Conservation (phyloP, 805 yeast genomes). For the Lachancea waltii region DNA sequence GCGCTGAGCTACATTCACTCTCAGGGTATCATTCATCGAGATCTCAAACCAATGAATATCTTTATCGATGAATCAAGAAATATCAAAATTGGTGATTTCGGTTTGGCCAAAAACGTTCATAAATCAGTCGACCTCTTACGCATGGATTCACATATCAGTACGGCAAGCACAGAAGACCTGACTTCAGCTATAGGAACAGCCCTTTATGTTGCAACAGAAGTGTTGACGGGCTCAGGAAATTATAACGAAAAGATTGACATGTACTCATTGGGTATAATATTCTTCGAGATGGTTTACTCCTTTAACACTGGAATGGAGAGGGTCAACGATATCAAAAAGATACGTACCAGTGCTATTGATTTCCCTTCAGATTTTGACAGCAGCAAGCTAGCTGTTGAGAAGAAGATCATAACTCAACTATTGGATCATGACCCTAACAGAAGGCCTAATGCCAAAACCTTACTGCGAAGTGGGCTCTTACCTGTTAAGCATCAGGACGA, state of each 20-base stretch:
- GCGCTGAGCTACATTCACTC: conserved; percentile 88
- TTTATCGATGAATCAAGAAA: conserved; percentile 87
- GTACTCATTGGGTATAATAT: conserved; percentile 90
- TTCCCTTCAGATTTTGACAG: conserved; percentile 67
- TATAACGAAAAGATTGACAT: conserved; percentile 93
- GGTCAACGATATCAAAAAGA: conserved; percentile 56
- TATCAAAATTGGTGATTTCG: conserved; percentile 94
- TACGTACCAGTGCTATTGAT: conserved; percentile 52
- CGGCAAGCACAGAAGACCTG: conserved; percentile 52
- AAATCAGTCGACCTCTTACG: conserved; percentile 34
- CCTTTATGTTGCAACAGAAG: conserved; percentile 87
- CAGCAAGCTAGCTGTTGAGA: conserved; percentile 49
- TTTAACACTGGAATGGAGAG: conserved; percentile 94
- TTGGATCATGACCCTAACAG: conserved; percentile 71
- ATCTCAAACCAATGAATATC: conserved; percentile 90
- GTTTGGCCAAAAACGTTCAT: conserved; percentile 87
- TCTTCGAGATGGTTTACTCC: conserved; percentile 88
- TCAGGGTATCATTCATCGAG: conserved; percentile 92
- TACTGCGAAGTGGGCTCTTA: conserved; percentile 73
- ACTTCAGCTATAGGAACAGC: conserved; percentile 95
- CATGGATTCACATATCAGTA: conserved; percentile 25
- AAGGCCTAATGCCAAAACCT: conserved; percentile 73
- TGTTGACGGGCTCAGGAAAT: conserved; percentile 60
- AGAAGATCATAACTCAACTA: conserved; percentile 56
- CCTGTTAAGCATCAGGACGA: conserved; percentile 90